Base-by-base conservation (phyloP, 176 grass and related monocot genomes). In the Luzula sylvatica region DNA sequence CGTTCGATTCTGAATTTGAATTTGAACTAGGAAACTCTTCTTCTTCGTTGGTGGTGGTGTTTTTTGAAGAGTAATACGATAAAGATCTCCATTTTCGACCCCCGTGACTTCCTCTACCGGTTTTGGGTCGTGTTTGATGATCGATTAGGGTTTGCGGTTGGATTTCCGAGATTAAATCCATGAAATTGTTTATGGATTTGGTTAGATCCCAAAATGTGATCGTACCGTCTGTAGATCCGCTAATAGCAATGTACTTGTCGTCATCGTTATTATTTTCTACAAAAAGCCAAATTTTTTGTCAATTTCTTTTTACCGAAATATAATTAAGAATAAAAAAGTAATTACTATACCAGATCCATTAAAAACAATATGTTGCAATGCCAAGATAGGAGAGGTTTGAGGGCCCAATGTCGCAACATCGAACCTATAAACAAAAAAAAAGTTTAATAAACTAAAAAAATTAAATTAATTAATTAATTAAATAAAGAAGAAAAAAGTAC, bases 131-230 rank as follows among this genome's bases (percentile, higher is more conserved):
- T 52, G 55, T 89, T 68, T 86, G 85, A 65, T 46, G 79, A 79
- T 82, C 81, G 48, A 77, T 69, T 27, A 60, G 46, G 64, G 73
- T 77, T 50, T 96, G 77, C 20, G 81, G 92, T 43, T 80, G 68
- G 30, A 74, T 70, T 64, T 86, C 71, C 14, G 68, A 72, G 26
- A 83, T 72, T 53, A 71, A 58, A 82, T 68, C 67, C 85, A 90
- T 86, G 61, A 90, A 90, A 11, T 54, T 61, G 12, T 56, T 65
- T 55, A 96, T 74, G 25, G 67, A 75, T 29, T 72, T 65, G 56
- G 85, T 90, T 19, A 98, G 40, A 69, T 98, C 76, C 92, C 92
- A 98, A 58, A 98, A 66, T 38, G 92, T 86, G 55, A 98, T 77
- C 45, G 64, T 86, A 52, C 92, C 92, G 76, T 98, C 72, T 12